phyloP scores from a whole-genome alignment of 2,329 filamentous ascomycete species.

The Rhynchosporium graminicola region DNA sequence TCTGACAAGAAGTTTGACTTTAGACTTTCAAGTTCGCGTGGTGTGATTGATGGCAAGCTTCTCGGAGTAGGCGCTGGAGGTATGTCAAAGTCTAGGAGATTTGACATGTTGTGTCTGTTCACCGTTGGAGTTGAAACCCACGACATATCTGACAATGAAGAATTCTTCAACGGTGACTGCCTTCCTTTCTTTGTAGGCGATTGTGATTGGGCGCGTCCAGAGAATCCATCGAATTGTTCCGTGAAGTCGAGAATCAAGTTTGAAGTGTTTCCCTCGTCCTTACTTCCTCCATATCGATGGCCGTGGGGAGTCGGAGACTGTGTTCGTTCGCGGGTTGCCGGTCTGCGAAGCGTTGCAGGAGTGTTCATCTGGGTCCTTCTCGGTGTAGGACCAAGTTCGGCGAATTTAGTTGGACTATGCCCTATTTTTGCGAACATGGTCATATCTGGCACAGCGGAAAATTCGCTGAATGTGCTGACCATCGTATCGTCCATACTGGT shows the following conservation, averaged over 20 bases:
- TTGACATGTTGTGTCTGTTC: constrained; percentile 52
- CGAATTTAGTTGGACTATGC: constrained; percentile 60
- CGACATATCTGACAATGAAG: constrained; percentile 31
- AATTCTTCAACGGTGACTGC: constrained; percentile 49
- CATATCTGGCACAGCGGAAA: constrained; percentile 87
- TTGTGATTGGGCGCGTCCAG: constrained; percentile 41
- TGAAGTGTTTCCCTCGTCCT: constrained; percentile 58
- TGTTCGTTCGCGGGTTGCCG: constrained; percentile 28
- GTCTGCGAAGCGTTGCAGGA: constrained; percentile 37
- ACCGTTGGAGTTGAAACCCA: constrained; percentile 34
- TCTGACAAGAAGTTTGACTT: constrained; percentile 91
- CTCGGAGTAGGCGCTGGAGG: constrained; percentile 91
- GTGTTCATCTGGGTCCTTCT: constrained; percentile 35
- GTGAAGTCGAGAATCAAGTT: constrained; percentile 88
- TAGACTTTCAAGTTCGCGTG: constrained; percentile 86
- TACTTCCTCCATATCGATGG: constrained; percentile 37
- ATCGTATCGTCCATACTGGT: constrained; percentile 43
- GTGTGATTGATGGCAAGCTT: constrained; percentile 86
- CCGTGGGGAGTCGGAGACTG: constrained; percentile 45
- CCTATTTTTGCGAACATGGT: constrained; percentile 77
- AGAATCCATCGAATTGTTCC: constrained; percentile 66
- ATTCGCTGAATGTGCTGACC: constrained; percentile 64
- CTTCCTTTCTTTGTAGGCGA: constrained; percentile 52
- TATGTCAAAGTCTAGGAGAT: constrained; percentile 86
- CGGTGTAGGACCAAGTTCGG: constrained; percentile 44